Base-by-base conservation (phyloP, 2,329 filamentous ascomycete species). In the Penicillium brasilianum region DNA sequence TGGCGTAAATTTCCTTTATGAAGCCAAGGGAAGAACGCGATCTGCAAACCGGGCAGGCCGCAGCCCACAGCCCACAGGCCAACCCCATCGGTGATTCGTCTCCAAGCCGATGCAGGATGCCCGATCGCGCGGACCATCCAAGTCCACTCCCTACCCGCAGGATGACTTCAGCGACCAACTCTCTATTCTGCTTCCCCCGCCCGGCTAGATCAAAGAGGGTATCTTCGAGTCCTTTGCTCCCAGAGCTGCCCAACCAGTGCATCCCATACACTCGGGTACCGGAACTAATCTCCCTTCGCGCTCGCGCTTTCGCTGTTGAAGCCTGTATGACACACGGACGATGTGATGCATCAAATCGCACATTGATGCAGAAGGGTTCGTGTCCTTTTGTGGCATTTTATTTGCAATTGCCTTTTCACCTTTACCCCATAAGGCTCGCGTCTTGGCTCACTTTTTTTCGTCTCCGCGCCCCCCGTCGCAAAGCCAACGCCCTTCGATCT, bases 1-100 rank as follows among this genome's bases (percentile, higher is more conserved):
- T 68, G 66, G 63, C 63, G 63, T 61, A 66, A 44, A n/a, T 50
- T 49, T 60, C 63, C 60, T 59, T 59, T 62, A 60, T 39, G 63
- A 57, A 20, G 48, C 48, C 51, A 44, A 30, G 49, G 58, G 34
- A 48, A 64, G 54, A 18, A 60, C 48, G 28, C 48, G 62, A 64
- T 64, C 62, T 64, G 62, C 62, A 62, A 58, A 43, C 51, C 20
- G 20, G 34, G 51, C 32, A 22, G 50, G 25, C 25, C n/a, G n/a
- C n/a, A n/a, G n/a, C n/a, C n/a, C 37, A 22, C 37, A 36, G 18
- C 20, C 39, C 30, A 46, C 46, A 43, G 46, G 34, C 46, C 28
- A 34, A 34, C 32, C 28, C 25, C 44, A 18, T 37, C 20, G 34
- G 22, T 61, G 55, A 65, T 65, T 58, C 36, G 48, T 58, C 58